phyloP scores from a whole-genome alignment of 2,329 filamentous ascomycete species.

The Ascochyta rabiei region DNA sequence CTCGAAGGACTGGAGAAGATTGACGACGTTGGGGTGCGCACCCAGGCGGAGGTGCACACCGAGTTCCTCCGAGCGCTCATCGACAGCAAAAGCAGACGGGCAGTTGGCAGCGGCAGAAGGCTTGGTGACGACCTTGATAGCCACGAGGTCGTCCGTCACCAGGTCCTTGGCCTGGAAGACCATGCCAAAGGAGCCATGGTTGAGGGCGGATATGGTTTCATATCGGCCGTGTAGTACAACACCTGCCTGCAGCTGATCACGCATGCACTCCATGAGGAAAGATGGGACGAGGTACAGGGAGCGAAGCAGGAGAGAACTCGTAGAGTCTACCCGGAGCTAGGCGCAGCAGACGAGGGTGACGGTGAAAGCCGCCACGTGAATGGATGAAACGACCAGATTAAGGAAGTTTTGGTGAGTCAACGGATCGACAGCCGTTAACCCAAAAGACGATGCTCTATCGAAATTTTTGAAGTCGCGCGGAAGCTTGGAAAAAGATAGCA shows the following conservation, averaged over 20 bases:
- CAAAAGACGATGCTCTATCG: conserved; percentile 47
- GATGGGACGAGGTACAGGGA: conserved; percentile 23
- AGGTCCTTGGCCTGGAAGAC: conserved; percentile 91
- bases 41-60: conserved; percentile 80
- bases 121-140: conserved; percentile 97
- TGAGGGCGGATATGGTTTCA: conserved; percentile 89
- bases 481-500: conserved; percentile 41
- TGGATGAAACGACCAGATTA: conserved; percentile 30
- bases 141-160: conserved; percentile 77
- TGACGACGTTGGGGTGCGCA: conserved; percentile 89
- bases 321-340: conserved; percentile 42
- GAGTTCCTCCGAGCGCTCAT: conserved; percentile 83
- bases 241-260: conserved; percentile 78
- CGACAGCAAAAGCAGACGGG: conserved; percentile 71
- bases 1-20: conserved; percentile 88
- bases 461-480: conserved; percentile 45
- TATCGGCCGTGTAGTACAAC: conserved; percentile 88
- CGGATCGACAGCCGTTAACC: conserved; percentile 41
- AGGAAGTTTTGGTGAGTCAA: conserved; percentile 44
- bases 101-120: conserved; percentile 65
- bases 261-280: conserved; percentile 78
- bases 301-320: conserved; percentile 43
- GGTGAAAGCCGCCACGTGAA: conserved; percentile 25
- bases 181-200: conserved; percentile 98
- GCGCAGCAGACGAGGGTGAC: conserved; percentile 29